Percentiles rank a stretch among this genome's conserved stretches.
Conservation (phyloP, 495 filamentous ascomycete genomes). For the Penicillium tannophilum region DNA sequence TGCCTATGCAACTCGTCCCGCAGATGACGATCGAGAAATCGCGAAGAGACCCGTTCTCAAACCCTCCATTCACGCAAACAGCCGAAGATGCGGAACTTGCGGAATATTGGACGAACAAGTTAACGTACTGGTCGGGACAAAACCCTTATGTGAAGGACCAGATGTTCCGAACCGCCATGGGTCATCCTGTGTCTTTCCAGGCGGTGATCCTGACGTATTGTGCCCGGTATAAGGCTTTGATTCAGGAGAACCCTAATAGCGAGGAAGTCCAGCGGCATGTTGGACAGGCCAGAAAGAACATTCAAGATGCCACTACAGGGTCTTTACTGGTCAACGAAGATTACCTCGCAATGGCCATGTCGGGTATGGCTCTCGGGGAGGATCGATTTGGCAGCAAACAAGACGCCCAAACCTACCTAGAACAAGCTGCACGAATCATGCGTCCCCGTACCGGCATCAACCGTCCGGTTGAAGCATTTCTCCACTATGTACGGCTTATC, state of each 20-base stretch:
- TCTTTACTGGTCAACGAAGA: slow-evolving; percentile 26
- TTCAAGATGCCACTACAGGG: slow-evolving; percentile 31
- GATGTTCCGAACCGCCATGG: slow-evolving; percentile 40
- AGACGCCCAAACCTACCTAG: slow-evolving; percentile 29
- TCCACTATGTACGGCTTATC: slow-evolving; percentile 45
- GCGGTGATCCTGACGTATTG: slow-evolving; percentile 42
- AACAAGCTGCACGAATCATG: slow-evolving; percentile 37
- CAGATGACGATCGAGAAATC: slow-evolving; percentile 36
- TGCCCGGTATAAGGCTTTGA: slow-evolving; percentile 41
- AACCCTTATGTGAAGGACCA: slow-evolving; percentile 42
- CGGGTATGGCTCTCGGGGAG: slow-evolving; percentile 46
- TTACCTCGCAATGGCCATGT: slow-evolving; percentile 36
- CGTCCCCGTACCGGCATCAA: slow-evolving; percentile 33
- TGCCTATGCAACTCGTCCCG: slow-evolving; percentile 19
- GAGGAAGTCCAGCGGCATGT: slow-evolving; percentile 32
- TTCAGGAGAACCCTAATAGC: slow-evolving; percentile 27
- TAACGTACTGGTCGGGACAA: slow-evolving; percentile 50
- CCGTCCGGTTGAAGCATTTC: slow-evolving; percentile 30
- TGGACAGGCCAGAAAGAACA: slow-evolving; percentile 22
- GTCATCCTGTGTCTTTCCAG: slow-evolving; percentile 41
- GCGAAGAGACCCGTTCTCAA: slow-evolving; percentile 39
- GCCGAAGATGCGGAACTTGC: slow-evolving; percentile 34
- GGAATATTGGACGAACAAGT: slow-evolving; percentile 40
- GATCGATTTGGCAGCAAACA: slow-evolving; percentile 43
- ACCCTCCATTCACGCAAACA: slow-evolving; percentile 26